These are phyloP conservation scores for Venturia effusa DNA, from an alignment of 2,329 filamentous ascomycete genomes.

Conservation along the genomic window DNA sequence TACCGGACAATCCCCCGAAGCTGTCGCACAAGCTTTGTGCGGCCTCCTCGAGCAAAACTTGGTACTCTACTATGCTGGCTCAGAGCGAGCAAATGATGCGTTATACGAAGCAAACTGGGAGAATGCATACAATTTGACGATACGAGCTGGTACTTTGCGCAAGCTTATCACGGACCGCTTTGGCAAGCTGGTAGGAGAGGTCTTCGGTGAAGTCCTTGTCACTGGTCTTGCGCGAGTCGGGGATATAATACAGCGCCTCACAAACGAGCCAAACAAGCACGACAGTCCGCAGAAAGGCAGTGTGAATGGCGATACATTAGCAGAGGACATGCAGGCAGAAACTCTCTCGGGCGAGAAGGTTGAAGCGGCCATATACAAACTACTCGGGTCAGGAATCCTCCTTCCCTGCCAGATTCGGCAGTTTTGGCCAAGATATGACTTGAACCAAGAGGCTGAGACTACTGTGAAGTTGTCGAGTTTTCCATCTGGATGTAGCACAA, in stretches of 20 bases:
- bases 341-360: conserved; percentile 15
- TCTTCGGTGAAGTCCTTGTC: conserved; percentile 64
- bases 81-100: conserved; percentile 50
- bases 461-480: conserved; percentile 47
- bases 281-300: conserved; percentile 16
- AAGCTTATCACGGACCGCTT: conserved; percentile 63
- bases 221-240: conserved; percentile 66
- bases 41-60: conserved; percentile 85
- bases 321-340: conserved; percentile 17
- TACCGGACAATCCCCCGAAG: conserved; percentile 60
- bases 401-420: conserved; percentile 45
- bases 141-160: conserved; percentile 72
- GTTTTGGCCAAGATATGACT: conserved; percentile 46
- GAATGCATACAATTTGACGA: conserved; percentile 63
- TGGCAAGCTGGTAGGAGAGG: conserved; percentile 60
- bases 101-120: conserved; percentile 77
- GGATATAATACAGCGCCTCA: conserved; percentile 48
- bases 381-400: conserved; percentile 56
- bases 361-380: conserved; percentile 28
- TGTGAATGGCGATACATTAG: conserved; percentile 14
- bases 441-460: conserved; percentile 48
- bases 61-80: conserved; percentile 56
- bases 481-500: conserved; percentile 44
- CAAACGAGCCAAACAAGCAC: conserved; percentile 14
- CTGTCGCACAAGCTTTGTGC: conserved; percentile 50